These are phyloP conservation scores for Veloporphyrellus conicus DNA, from an alignment of 1,284 basidiomycete genomes.

Conservation along the genomic window DNA sequence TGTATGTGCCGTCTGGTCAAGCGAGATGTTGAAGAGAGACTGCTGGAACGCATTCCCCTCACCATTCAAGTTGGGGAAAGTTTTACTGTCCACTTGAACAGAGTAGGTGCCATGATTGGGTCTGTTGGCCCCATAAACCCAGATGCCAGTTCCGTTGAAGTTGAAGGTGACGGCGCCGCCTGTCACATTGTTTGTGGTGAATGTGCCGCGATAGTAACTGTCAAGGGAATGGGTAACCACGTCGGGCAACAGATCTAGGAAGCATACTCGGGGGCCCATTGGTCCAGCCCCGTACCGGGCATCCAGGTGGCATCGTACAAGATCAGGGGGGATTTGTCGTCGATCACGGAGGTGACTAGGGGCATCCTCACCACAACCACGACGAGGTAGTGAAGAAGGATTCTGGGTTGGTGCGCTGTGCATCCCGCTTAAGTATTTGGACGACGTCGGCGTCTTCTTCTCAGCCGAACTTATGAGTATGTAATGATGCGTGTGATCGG, in stretches of 20 bases:
- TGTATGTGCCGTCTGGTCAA: constrained; percentile 28
- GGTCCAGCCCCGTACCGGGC: constrained; percentile 14
- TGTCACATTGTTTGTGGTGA: constrained; percentile 27
- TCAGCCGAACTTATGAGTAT: too few relatives aligned
- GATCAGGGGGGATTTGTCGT: constrained; percentile 33
- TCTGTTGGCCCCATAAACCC: constrained; percentile 34
- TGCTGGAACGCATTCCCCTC: constrained; percentile 22
- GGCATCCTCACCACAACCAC: constrained; percentile 20
- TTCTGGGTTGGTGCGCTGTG: too few relatives aligned
- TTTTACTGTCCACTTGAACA: constrained; percentile 30
- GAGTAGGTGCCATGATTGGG: constrained; percentile 33
- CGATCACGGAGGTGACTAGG: constrained; percentile 23
- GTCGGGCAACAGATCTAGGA: not conserved
- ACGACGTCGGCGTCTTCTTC: too few relatives aligned
- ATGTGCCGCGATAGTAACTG: constrained; percentile 34
- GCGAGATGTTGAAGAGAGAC: constrained; percentile 28
- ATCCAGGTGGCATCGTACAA: constrained; percentile 26
- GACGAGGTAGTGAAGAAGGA: not conserved
- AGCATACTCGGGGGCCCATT: constrained; percentile 18
- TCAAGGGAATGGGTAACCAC: not conserved
- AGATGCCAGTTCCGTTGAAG: constrained; percentile 38
- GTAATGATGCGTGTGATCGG: too few relatives aligned
- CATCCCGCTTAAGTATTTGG: not conserved
- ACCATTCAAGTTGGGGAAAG: constrained; percentile 10
- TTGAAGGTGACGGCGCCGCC: constrained; percentile 27